Conservation (phyloP, 345 rosid genomes). For the Eucalyptus erythrocorys region DNA sequence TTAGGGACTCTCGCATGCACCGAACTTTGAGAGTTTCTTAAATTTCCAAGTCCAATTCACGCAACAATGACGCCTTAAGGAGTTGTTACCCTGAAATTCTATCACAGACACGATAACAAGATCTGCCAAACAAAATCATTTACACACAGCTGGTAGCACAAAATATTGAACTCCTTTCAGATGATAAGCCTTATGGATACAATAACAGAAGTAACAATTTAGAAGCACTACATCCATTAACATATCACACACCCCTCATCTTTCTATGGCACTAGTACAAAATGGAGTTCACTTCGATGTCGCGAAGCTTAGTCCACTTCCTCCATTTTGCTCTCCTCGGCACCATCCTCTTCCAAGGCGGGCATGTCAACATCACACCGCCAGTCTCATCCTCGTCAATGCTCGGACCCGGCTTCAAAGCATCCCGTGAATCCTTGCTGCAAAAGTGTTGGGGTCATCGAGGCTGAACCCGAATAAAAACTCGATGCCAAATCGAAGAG, state of each 20-base stretch:
- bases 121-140: too few species aligned
- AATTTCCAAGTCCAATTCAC: too few species aligned
- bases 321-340: slow-evolving; percentile 42
- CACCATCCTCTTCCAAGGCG: slow-evolving; percentile 27
- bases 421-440: slow-evolving; percentile 34
- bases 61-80: too few species aligned
- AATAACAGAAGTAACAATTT: neutral
- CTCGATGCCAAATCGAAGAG: too few species aligned
- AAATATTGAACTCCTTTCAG: too few species aligned
- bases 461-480: slow-evolving; percentile 33
- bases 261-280: neutral
- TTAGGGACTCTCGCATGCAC: too few species aligned
- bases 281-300: neutral
- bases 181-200: neutral
- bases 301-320: slow-evolving; percentile 14
- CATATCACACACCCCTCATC: neutral
- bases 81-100: too few species aligned
- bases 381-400: slow-evolving; percentile 24
- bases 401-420: slow-evolving; percentile 32
- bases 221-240: neutral
- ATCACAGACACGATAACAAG: neutral
- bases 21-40: too few species aligned
- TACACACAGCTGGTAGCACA: neutral
- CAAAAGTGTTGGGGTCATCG: slow-evolving; percentile 32
- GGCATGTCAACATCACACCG: slow-evolving; percentile 24